Base-by-base conservation (phyloP, 78 protist genomes). In the Dictyostelium discoideum region DNA sequence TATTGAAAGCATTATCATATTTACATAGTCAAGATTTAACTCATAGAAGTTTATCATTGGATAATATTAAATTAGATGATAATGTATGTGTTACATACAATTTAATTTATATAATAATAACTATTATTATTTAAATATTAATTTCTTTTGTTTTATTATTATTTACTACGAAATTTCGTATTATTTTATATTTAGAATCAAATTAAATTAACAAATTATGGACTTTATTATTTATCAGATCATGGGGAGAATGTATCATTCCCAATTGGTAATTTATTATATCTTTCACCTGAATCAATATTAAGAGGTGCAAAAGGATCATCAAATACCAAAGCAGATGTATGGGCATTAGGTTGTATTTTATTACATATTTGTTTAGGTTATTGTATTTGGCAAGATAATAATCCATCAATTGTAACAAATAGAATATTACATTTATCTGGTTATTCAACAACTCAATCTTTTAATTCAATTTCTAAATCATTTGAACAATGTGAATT, bases 271-370 rank as follows among this genome's bases (percentile, higher is more conserved):
- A 90, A 90, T 82, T 40, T 82, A 69, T 90, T 57, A 26, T 81
- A 90, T 82, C 39, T 90, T 20, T 90, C 95, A 82, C 88, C 95
- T 10, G 89, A 90, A 39, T 72, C 88, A 0, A 73, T 90, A 72
- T 63, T 90, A n/a, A 44, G 26, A n/a, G 88, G 77, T 39, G 1
- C 63, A 16, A 90, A 90, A 54, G 95, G 95, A 9, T 73, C 85
- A 26, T 46, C 84, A 16, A 90, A 90, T 73, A 86, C 95, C 2
- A 90, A 90, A 72, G 37, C 87, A 16, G 95, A 90, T 90, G 77
- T 90, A 18, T 90, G 95, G 95, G 78, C 95, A 82, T 82, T 90
- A 14, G 95, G 95, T 72, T 90, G 95, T 42, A 73, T 90, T 32
- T 29, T 90, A 9, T 82, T 90, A 57, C 84, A 90, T 32, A 32